Conservation (phyloP, 2,329 filamentous ascomycete species). For the Calonectria montana region DNA sequence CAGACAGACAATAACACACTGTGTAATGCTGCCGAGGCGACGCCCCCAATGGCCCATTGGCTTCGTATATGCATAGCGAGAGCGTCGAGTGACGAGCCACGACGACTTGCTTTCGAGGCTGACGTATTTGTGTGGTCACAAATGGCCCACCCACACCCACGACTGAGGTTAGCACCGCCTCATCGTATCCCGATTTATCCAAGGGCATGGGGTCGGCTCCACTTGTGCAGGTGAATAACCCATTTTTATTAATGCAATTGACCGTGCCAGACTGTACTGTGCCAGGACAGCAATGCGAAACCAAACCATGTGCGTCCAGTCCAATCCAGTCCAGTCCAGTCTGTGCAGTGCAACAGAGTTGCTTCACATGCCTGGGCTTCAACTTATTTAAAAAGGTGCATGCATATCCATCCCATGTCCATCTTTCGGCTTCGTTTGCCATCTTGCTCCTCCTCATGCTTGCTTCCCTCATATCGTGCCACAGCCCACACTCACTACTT, state of each 20-base stretch:
- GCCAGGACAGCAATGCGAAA: neutral
- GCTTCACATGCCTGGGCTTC: neutral
- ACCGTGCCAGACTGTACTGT: neutral
- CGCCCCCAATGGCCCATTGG: neutral
- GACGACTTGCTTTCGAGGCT: constrained; percentile 5
- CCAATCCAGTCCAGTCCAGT: too few species aligned
- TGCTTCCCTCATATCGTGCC: neutral
- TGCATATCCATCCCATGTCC: neutral
- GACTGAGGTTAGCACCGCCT: neutral
- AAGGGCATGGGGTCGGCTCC: neutral
- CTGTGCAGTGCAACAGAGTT: neutral
- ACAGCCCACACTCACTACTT: too few species aligned
- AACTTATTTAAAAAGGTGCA: neutral
- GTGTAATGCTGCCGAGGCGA: constrained; percentile 1
- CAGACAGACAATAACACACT: neutral
- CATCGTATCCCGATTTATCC: constrained; percentile 27
- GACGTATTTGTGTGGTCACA: constrained; percentile 15
- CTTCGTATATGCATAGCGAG: constrained; percentile 9
- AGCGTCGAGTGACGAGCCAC: neutral
- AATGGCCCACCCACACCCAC: constrained; percentile 2
- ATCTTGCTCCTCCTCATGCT: neutral
- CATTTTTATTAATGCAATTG: neutral
- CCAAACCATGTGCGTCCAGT: neutral
- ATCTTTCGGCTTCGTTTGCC: neutral
- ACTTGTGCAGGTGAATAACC: neutral